phyloP scores from a whole-genome alignment of 345 rosid genomes.

The Adansonia digitata region DNA sequence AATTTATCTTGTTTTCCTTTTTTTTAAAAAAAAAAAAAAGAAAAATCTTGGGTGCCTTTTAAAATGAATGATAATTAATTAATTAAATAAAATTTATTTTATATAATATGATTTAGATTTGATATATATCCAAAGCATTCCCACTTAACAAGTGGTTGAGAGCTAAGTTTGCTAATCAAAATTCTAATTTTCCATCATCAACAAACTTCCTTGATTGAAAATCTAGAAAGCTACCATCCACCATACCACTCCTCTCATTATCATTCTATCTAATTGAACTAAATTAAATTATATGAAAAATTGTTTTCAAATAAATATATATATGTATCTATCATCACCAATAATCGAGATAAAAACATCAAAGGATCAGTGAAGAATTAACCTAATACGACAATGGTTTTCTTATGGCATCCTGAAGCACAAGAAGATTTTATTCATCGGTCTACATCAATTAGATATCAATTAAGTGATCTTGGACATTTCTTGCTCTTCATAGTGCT shows the following conservation, averaged over 20 bases:
- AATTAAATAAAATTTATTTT: not conserved
- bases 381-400: not conserved
- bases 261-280: not conserved
- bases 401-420: too few relatives aligned
- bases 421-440: too few relatives aligned
- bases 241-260: not conserved
- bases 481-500: too few relatives aligned
- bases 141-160: slow-evolving; percentile 13
- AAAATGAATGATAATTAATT: not conserved
- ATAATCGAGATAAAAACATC: slow-evolving; percentile 2
- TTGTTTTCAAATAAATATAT: not conserved
- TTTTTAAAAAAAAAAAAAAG: not conserved
- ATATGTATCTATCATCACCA: slow-evolving; percentile 10
- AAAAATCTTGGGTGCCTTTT: not conserved
- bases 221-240: slow-evolving; percentile 8
- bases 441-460: too few relatives aligned
- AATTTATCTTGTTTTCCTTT: not conserved
- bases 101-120: not conserved
- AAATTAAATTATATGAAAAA: not conserved
- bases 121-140: slow-evolving; percentile 6
- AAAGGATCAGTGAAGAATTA: not conserved
- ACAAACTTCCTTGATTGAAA: slow-evolving; percentile 14
- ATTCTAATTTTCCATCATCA: slow-evolving; percentile 6
- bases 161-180: slow-evolving; percentile 6
- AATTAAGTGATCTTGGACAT: too few relatives aligned